Percentiles rank a stretch among this genome's conserved stretches.
These are phyloP conservation scores for Alternaria ethzedia DNA, from an alignment of 2,329 filamentous ascomycete species.

Conservation along the genomic window DNA sequence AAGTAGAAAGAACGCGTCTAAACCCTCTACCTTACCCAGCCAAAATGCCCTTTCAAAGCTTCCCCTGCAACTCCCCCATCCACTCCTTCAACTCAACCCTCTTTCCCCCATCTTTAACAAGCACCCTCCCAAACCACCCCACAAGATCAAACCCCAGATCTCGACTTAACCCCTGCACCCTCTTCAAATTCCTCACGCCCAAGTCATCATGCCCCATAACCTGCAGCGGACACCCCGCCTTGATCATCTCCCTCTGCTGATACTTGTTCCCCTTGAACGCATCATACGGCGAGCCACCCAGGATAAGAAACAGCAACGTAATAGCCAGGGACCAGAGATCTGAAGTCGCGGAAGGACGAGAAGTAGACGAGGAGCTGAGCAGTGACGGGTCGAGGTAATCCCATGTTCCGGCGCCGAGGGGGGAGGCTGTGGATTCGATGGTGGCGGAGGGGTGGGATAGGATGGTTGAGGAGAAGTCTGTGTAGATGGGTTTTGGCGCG, in stretches of 20 bases:
- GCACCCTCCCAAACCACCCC: conserved; percentile 48
- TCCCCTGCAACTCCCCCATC: conserved; percentile 24
- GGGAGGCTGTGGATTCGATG: conserved; percentile 18
- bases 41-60: neutral
- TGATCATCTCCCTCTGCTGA: conserved; percentile 53
- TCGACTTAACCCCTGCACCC: conserved; percentile 36
- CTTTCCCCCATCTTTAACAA: conserved; percentile 39
- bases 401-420: conserved; percentile 55
- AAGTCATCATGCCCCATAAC: conserved; percentile 48
- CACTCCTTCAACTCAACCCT: conserved; percentile 41
- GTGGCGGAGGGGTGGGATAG: conserved; percentile 13
- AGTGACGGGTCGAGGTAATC: conserved; percentile 53
- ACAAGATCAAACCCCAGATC: conserved; percentile 34
- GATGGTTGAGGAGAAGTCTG: conserved; percentile 54
- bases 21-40: neutral
- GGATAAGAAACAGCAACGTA: conserved; percentile 52
- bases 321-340: conserved; percentile 57
- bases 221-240: conserved; percentile 49
- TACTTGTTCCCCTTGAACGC: conserved; percentile 50
- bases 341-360: conserved; percentile 41
- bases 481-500: conserved; percentile 40
- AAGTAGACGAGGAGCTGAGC: conserved; percentile 23
- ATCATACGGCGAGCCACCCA: conserved; percentile 52
- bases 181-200: conserved; percentile 35
- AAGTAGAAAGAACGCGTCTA: neutral